Evolutionary conservation across 1,284 basidiomycete species (phyloP).

Genomic region (Anthracocystis setariae): DNA sequence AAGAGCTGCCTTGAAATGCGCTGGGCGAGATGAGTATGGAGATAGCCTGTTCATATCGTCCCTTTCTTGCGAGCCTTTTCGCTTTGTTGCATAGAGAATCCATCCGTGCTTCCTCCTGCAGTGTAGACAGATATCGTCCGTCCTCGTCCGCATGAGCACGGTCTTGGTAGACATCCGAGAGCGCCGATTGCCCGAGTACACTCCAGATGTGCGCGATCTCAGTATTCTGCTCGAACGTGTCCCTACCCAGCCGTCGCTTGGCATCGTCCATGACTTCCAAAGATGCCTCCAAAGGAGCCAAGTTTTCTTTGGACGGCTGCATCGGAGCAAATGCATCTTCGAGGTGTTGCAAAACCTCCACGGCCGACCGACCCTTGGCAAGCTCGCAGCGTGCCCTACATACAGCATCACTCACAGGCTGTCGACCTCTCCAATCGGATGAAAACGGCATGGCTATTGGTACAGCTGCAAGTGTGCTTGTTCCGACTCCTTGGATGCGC

Average conservation of each 20-base stretch:
- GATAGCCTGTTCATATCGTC: slow-evolving; percentile 39
- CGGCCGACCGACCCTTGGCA: slow-evolving; percentile 17
- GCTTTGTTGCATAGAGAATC: slow-evolving; percentile 25
- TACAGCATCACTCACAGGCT: slow-evolving; percentile 18
- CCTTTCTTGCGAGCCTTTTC: slow-evolving; percentile 18
- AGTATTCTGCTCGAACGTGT: slow-evolving; percentile 8
- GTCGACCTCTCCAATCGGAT: neutral
- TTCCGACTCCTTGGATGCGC: slow-evolving; percentile 29
- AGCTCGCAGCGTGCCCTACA: slow-evolving; percentile 31
- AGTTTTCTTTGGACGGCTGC: slow-evolving; percentile 16
- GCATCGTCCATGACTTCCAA: slow-evolving; percentile 41
- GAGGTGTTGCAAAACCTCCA: slow-evolving; percentile 28
- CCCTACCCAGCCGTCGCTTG: slow-evolving; percentile 29
- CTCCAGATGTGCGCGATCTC: slow-evolving; percentile 30
- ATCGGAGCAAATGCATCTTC: slow-evolving; percentile 14
- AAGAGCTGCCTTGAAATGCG: slow-evolving; percentile 22
- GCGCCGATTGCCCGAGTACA: slow-evolving; percentile 16
- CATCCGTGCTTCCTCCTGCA: slow-evolving; percentile 25
- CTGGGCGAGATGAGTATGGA: slow-evolving; percentile 19
- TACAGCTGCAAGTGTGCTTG: slow-evolving; percentile 21
- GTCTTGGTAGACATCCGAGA: slow-evolving; percentile 29
- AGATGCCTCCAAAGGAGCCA: slow-evolving; percentile 27
- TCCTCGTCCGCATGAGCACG: neutral
- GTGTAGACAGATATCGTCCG: neutral
- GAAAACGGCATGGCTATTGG: neutral